Evolutionary conservation across 495 filamentous ascomycete species (phyloP), one percentile per base, ranked within the genome.

Genomic region (Penicillium mononematosum): DNA sequence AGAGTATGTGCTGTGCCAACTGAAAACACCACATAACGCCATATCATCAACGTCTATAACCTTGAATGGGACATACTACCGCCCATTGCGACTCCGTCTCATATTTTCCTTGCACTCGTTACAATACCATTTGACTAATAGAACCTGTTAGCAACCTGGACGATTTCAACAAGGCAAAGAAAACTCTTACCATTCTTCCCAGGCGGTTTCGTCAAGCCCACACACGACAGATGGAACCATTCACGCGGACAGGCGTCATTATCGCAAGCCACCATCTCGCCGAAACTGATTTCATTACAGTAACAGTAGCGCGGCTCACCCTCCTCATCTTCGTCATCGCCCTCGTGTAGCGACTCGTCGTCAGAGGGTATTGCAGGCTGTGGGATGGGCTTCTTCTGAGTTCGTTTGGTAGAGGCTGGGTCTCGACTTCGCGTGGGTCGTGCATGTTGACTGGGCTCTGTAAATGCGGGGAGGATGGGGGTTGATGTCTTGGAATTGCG

Each of bases 191-290:
- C 82, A 77, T 91, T 95, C 58, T 84, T 84, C 44, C 82, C 88
- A 27, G 94, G 94, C 46, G 92, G 88, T 63, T 88, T 89, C 50
- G 85, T 89, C 70, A 98, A 68, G 52, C 91, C 92, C 17, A 96
- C 92, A 71, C 94, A 98, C 39, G 85, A 86, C 42, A 98, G 69
- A 80, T 98, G 94, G 76, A 98, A 98, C 94, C 94, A 98, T 74
- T 98, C 93, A 59, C 84, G 81, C 58, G 86, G 82, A 74, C 94
- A 98, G 25, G 80, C 81, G 49, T 93, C 89, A 44, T 87, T 89
- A 66, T 98, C 94, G 61, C 94, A 98, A n/a, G 88, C 94, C 16
- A 98, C 89, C 94, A 98, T 98, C 74, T 96, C 90, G 20, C 94
- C 94, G 66, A 96, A 98, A 65, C 89, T 94, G 32, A 96, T 85